Conservation (phyloP, 2,329 filamentous ascomycete species). For the Penicillium sp. region DNA sequence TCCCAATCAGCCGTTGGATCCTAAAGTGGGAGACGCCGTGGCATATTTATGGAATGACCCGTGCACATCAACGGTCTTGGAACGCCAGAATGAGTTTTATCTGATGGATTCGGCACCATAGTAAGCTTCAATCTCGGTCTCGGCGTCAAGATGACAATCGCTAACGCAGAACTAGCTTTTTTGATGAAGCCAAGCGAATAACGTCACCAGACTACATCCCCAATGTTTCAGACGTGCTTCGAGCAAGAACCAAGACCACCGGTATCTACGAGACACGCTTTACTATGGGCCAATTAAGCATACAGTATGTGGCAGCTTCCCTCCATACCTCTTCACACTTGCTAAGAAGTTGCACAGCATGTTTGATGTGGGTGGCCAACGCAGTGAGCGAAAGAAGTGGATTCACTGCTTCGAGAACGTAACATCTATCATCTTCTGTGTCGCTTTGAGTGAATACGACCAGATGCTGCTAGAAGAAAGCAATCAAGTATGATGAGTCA, state of each 20-base stretch:
- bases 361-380: constrained; percentile 97
- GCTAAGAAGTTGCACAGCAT: constrained; percentile 61
- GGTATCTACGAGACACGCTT: constrained; percentile 99
- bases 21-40: constrained; percentile 77
- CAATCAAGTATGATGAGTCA: constrained; percentile 70
- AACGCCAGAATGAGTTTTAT: constrained; percentile 97
- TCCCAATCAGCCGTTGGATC: constrained; percentile 79
- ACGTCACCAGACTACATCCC: constrained; percentile 82
- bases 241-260: constrained; percentile 95
- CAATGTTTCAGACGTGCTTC: constrained; percentile 89
- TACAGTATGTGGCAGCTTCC: constrained; percentile 70
- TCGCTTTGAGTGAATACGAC: constrained; percentile 96
- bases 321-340: constrained; percentile 18
- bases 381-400: constrained; percentile 99
- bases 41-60: constrained; percentile 88
- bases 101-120: constrained; percentile 99
- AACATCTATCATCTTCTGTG: constrained; percentile 98
- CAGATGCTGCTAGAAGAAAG: constrained; percentile 95
- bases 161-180: constrained; percentile 69
- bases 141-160: constrained; percentile 4
- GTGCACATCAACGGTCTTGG: constrained; percentile 76
- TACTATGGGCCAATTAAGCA: constrained; percentile 97
- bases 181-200: constrained; percentile 87
- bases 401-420: constrained; percentile 99
- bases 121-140: constrained; percentile 54